Conservation (phyloP, 169 alveolate genomes). For the Cryptosporidium viatorum region DNA sequence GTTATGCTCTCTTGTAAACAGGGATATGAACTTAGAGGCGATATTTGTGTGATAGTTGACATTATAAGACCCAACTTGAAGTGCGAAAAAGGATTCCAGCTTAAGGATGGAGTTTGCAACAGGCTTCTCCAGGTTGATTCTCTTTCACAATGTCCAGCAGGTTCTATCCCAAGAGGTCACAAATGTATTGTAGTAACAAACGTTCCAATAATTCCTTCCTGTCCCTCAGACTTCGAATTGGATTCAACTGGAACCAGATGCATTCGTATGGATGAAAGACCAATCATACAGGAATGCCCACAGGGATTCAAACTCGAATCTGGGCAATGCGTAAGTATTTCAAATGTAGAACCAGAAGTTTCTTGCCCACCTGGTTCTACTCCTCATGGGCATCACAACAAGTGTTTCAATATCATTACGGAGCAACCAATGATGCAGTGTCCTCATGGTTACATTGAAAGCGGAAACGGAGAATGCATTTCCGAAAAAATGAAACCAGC, state of each 20-base stretch:
- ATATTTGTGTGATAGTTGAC: slow-evolving; percentile 44
- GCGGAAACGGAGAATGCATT: slow-evolving; percentile 71
- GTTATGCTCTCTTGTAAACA: slow-evolving; percentile 50
- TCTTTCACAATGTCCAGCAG: slow-evolving; percentile 65
- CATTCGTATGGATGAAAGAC: slow-evolving; percentile 72
- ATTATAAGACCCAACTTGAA: slow-evolving; percentile 51
- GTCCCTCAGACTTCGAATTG: slow-evolving; percentile 61
- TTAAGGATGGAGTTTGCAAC: slow-evolving; percentile 71
- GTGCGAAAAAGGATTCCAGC: slow-evolving; percentile 73
- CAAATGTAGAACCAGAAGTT: slow-evolving; percentile 71
- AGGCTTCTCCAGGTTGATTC: slow-evolving; percentile 59
- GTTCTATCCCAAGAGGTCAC: slow-evolving; percentile 75
- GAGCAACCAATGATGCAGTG: slow-evolving; percentile 70
- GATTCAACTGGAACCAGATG: slow-evolving; percentile 53
- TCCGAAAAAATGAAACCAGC: slow-evolving; percentile 73
- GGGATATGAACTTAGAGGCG: slow-evolving; percentile 73
- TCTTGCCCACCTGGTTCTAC: slow-evolving; percentile 75
- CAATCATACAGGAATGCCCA: slow-evolving; percentile 70
- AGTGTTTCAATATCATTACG: slow-evolving; percentile 52
- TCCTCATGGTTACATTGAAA: slow-evolving; percentile 73
- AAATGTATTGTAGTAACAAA: slow-evolving; percentile 59
- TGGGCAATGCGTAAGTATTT: slow-evolving; percentile 61
- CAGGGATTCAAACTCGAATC: slow-evolving; percentile 71
- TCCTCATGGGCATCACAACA: slow-evolving; percentile 67
- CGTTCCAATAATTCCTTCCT: slow-evolving; percentile 61